phyloP scores from a whole-genome alignment of 2,329 filamentous ascomycete species.

The Phyllachora maydis region DNA sequence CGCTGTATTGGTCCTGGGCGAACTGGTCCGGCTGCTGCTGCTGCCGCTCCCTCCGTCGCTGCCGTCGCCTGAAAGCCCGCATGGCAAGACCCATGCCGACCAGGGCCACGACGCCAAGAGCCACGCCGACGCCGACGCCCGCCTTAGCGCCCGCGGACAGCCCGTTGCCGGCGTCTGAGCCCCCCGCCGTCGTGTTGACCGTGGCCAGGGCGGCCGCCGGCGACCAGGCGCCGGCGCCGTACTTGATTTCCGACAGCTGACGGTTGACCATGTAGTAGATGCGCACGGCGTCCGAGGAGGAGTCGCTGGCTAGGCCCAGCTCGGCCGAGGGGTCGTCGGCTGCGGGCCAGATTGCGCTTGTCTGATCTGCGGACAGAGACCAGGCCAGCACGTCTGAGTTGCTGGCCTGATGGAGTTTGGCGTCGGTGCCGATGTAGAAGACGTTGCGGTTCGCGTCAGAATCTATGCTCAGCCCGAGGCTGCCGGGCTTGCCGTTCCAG shows the following conservation, averaged over 20 bases:
- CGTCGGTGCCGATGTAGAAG: conserved; percentile 17
- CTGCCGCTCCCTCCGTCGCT: conserved; percentile 5
- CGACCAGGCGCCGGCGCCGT: conserved; percentile 11
- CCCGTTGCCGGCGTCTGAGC: conserved; percentile 3
- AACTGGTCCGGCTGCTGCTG: too few relatives aligned
- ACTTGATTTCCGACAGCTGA: conserved; percentile 11
- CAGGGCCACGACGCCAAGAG: conserved; percentile 11
- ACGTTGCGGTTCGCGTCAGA: conserved; percentile 9
- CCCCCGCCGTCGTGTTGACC: conserved; percentile 3
- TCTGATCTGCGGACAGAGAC: conserved; percentile 7
- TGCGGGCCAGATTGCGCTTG: conserved; percentile 9
- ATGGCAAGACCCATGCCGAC: conserved; percentile 9
- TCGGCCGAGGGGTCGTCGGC: conserved; percentile 11
- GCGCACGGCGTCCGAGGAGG: conserved; percentile 7
- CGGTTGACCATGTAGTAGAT: conserved; percentile 14
- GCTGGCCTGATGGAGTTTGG: conserved; percentile 10
- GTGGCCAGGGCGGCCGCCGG: conserved; percentile 3
- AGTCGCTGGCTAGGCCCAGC: conserved; percentile 11
- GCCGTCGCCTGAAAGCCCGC: conserved; percentile 9
- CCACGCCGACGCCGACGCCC: conserved; percentile 14
- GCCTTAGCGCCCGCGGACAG: conserved; percentile 14
- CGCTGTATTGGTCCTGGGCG: too few relatives aligned
- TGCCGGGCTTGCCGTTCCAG: conserved; percentile 10
- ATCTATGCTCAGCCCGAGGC: conserved; percentile 11
- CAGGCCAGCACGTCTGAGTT: conserved; percentile 11